Evolutionary conservation across 2,329 filamentous ascomycete genomes (phyloP).

Genomic region (Metarhizium anisopliae): DNA sequence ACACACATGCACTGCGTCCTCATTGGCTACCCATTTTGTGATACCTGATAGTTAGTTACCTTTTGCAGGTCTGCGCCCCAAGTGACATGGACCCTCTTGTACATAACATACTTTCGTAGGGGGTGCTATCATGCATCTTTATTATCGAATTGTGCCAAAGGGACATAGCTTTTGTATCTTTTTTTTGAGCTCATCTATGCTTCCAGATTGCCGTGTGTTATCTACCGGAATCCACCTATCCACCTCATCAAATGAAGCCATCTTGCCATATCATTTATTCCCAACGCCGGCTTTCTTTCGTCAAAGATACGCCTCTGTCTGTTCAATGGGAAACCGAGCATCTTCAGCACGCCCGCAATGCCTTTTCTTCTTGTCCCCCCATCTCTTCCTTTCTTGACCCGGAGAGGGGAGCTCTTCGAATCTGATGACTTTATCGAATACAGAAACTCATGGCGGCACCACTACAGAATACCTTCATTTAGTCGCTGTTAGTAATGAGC

Average conservation of each 20-base stretch:
- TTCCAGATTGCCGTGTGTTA: background rate
- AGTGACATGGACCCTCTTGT: too few species aligned
- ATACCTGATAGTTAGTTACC: background rate
- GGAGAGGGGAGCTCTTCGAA: background rate
- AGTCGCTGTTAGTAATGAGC: slow-evolving; percentile 43
- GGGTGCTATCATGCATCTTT: background rate
- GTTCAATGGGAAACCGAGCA: background rate
- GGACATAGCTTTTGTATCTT: background rate
- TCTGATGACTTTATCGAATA: background rate
- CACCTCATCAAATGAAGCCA: background rate
- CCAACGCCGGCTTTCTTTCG: slow-evolving; percentile 1
- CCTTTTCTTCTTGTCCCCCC: background rate
- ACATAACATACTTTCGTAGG: background rate
- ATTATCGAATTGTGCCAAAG: background rate
- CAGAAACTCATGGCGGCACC: background rate
- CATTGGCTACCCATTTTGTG: too few species aligned
- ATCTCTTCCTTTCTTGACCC: background rate
- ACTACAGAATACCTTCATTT: background rate
- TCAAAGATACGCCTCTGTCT: background rate
- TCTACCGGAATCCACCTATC: slow-evolving; percentile 1
- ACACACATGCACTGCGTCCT: too few species aligned
- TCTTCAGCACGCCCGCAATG: background rate
- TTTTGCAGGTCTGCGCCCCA: too few species aligned
- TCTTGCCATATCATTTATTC: background rate
- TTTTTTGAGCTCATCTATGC: background rate